A percentile compares a stretch with the other conserved stretches of the same genome.
Conservation (phyloP, 257 asterid genomes). For the Solanum sitiens region DNA sequence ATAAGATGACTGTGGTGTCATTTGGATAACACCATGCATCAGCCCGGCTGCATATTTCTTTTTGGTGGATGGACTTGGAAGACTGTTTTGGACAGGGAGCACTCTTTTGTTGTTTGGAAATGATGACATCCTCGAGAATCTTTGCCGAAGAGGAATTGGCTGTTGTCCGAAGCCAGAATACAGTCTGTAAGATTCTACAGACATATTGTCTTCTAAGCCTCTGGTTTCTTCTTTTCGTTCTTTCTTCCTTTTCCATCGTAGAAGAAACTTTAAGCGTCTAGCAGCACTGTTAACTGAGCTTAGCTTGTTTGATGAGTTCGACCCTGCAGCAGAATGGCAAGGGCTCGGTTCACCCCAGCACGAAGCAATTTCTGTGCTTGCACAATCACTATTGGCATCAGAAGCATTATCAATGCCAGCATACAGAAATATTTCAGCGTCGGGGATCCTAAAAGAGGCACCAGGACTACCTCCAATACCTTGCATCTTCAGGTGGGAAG, state of each 20-base stretch:
- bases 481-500: constrained; percentile 45
- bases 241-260: constrained; percentile 34
- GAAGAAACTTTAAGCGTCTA: constrained; percentile 38
- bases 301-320: constrained; percentile 16
- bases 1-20: constrained; percentile 28
- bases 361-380: constrained; percentile 22
- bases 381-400: constrained; percentile 21
- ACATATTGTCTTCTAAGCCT: constrained; percentile 21
- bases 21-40: constrained; percentile 46
- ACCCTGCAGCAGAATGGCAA: constrained; percentile 11
- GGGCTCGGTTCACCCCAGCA: constrained; percentile 48
- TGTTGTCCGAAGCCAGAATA: constrained; percentile 16
- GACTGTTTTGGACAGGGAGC: constrained; percentile 10
- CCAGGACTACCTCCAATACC: constrained; percentile 77
- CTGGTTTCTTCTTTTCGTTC: constrained; percentile 5
- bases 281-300: constrained; percentile 28
- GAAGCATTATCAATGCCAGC: constrained; percentile 36
- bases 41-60: constrained; percentile 47
- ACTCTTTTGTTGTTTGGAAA: constrained; percentile 45
- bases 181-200: constrained; percentile 18
- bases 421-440: constrained; percentile 54
- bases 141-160: constrained; percentile 57
- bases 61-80: constrained; percentile 53
- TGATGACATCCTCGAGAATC: constrained; percentile 32
- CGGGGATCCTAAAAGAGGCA: constrained; percentile 65